Conservation (phyloP, 176 grass and related monocot species). For the Aegilops bicornis region DNA sequence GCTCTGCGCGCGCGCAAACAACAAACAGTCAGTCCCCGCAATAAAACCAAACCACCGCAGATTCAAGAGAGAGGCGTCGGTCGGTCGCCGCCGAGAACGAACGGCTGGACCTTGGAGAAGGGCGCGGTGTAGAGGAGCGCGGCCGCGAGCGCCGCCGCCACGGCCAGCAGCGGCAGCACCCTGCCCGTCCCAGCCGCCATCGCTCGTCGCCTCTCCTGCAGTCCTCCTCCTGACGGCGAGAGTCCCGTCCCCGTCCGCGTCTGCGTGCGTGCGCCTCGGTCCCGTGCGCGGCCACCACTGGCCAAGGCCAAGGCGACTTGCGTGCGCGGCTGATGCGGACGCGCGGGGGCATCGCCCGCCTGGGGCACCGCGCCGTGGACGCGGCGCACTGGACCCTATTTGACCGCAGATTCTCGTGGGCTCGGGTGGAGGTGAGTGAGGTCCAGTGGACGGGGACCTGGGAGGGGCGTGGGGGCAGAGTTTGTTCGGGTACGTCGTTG, state of each 20-base stretch:
- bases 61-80: not conserved
- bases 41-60: not conserved
- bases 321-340: constrained; percentile 20
- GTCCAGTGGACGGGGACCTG: not conserved
- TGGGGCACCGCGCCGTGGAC: not conserved
- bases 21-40: not conserved
- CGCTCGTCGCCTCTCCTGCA: not conserved
- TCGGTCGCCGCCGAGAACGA: too few relatives aligned
- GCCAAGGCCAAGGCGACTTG: not conserved
- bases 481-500: not conserved
- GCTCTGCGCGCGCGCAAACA: constrained; percentile 27
- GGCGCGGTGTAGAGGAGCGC: constrained; percentile 59
- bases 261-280: not conserved
- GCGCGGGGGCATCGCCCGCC: too few relatives aligned
- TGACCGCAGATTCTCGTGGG: too few relatives aligned
- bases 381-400: not conserved
- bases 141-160: constrained; percentile 58
- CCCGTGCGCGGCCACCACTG: constrained; percentile 1
- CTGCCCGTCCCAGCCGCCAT: constrained; percentile 31
- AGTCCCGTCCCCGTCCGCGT: not conserved
- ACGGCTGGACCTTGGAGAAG: constrained; percentile 18
- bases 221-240: too few relatives aligned
- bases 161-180: constrained; percentile 53
- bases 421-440: too few relatives aligned
- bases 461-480: rapidly evolving